Evolutionary conservation across 257 asterid species (phyloP).

Genomic region (Przewalskia tangutica): DNA sequence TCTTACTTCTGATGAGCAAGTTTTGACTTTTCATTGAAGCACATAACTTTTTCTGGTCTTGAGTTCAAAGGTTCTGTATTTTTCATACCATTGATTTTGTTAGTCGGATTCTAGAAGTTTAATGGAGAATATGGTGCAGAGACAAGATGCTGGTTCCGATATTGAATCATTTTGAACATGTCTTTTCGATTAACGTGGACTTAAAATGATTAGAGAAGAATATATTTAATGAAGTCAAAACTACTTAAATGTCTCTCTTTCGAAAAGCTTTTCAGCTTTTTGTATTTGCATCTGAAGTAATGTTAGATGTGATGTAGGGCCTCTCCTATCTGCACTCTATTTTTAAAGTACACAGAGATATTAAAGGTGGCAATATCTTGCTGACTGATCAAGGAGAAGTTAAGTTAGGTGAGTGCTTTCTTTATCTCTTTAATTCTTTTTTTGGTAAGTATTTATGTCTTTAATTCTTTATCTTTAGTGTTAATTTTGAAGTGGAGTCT

Average conservation of each 20-base stretch:
- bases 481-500: background rate
- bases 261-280: background rate
- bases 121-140: background rate
- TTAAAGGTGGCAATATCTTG: constrained; percentile 95
- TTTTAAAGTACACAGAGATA: constrained; percentile 98
- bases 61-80: no score
- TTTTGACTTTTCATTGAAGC: no score
- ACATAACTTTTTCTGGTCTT: no score
- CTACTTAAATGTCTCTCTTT: background rate
- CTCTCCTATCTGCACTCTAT: constrained; percentile 90
- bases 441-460: background rate
- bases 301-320: constrained; percentile 52
- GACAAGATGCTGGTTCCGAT: background rate
- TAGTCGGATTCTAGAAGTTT: background rate
- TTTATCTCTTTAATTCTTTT: background rate
- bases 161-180: background rate
- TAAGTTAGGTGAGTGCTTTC: constrained; percentile 72
- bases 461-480: background rate
- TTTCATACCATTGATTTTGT: no score
- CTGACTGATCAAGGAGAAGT: constrained; percentile 98
- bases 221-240: background rate
- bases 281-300: constrained; percentile 10
- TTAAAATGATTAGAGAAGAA: background rate
- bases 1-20: no score
- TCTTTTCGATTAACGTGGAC: background rate